Conservation (phyloP, 1,139 yeast genomes). For the Martiniozyma asiatica region DNA sequence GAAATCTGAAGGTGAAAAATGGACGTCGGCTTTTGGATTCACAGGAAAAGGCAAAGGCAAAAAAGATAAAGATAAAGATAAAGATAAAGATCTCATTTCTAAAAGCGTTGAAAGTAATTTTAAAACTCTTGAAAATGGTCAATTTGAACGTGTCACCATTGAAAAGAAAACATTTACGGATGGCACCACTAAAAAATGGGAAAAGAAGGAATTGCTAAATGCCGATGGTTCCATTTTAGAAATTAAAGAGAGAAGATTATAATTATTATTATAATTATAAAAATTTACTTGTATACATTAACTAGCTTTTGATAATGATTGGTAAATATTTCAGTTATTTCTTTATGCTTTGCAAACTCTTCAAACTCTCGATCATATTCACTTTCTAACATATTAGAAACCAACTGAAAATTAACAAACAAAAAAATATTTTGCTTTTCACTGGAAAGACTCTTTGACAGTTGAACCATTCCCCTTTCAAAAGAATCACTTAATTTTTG, state of each 20-base stretch:
- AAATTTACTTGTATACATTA: conserved; percentile 1
- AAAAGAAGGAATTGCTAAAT: conserved; percentile 25
- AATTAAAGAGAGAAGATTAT: conserved; percentile 1
- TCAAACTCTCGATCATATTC: conserved; percentile 5
- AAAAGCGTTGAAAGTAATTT: conserved; percentile 28
- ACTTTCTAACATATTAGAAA: conserved; percentile 34
- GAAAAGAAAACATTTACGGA: conserved; percentile 47
- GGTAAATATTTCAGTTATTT: neutral
- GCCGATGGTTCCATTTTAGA: conserved; percentile 8
- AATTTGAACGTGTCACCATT: conserved; percentile 41
- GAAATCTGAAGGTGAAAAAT: conserved; percentile 19
- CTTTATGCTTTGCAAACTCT: conserved; percentile 1
- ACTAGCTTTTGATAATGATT: conserved; percentile 2
- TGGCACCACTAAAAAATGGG: conserved; percentile 42
- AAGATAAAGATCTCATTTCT: conserved; percentile 8
- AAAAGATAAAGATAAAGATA: neutral
- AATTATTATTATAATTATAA: neutral
- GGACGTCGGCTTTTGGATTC: conserved; percentile 21
- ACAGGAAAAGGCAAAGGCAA: too few species aligned
- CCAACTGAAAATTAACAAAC: conserved; percentile 59
- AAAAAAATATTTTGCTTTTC: conserved; percentile 50
- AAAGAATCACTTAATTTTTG: conserved; percentile 64
- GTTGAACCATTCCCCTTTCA: conserved; percentile 63
- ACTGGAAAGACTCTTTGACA: conserved; percentile 12
- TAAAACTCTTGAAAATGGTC: conserved; percentile 38